Conservation (phyloP, 352 stramenopile genomes). For the Phytophthora meadii region DNA sequence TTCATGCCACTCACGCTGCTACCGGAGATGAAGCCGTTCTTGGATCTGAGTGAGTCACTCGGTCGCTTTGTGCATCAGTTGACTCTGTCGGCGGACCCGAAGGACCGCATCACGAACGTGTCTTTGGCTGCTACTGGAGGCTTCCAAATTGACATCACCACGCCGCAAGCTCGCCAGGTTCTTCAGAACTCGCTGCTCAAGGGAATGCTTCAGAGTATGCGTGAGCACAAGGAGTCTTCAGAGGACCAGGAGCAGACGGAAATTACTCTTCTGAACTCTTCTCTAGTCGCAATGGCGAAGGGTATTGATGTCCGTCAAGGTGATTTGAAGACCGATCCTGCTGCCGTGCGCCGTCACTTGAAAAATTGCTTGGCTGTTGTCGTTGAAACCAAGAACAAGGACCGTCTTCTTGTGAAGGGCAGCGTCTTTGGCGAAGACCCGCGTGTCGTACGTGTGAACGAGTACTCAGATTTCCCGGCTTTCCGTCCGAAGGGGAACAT, state of each 20-base stretch:
- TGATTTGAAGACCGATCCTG: slow-evolving; percentile 51
- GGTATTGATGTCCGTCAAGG: slow-evolving; percentile 82
- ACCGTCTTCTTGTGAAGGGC: slow-evolving; percentile 70
- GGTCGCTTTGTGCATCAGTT: slow-evolving; percentile 78
- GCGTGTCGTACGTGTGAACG: slow-evolving; percentile 80
- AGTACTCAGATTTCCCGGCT: slow-evolving; percentile 86
- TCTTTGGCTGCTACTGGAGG: slow-evolving; percentile 69
- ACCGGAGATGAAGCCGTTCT: slow-evolving; percentile 85
- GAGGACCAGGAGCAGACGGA: slow-evolving; percentile 24
- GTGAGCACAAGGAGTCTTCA: slow-evolving; percentile 26
- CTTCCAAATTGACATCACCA: slow-evolving; percentile 79
- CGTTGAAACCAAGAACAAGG: slow-evolving; percentile 67
- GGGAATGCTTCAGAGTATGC: slow-evolving; percentile 73
- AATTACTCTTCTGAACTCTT: slow-evolving; percentile 72
- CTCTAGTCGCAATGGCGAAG: slow-evolving; percentile 71
- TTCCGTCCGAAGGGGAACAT: slow-evolving; percentile 84
- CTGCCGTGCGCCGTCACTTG: slow-evolving; percentile 59
- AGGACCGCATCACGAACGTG: slow-evolving; percentile 72
- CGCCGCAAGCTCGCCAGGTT: slow-evolving; percentile 71
- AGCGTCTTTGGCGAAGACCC: slow-evolving; percentile 87
- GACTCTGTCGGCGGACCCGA: slow-evolving; percentile 63
- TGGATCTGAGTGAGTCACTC: slow-evolving; percentile 73
- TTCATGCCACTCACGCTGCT: slow-evolving; percentile 83
- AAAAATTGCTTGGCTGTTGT: slow-evolving; percentile 83
- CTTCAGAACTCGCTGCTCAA: slow-evolving; percentile 81